A percentile compares a stretch with the other conserved stretches of the same genome.
phyloP scores from a whole-genome alignment of 2,329 filamentous ascomycete genomes.

The Karstenula rhodostoma region DNA sequence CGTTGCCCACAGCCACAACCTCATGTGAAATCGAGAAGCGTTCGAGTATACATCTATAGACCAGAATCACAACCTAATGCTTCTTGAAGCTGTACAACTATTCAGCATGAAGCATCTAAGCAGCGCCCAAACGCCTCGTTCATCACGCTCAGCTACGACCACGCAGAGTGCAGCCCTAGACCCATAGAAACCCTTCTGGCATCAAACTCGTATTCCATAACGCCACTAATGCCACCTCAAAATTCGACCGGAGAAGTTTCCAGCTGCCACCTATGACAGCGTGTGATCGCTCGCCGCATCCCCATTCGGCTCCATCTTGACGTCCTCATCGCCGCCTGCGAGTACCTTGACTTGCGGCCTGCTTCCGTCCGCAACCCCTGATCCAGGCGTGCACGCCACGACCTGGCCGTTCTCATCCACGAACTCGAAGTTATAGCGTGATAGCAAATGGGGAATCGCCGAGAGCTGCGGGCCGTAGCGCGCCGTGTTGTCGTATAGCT shows the following conservation, averaged over 20 bases:
- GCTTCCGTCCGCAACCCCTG: conserved; percentile 59
- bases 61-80: background rate
- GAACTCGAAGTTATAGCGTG: conserved; percentile 96
- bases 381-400: conserved; percentile 84
- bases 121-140: conserved; percentile 10
- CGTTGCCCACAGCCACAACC: background rate
- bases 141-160: background rate
- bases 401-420: conserved; percentile 92
- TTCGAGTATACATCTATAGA: background rate
- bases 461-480: conserved; percentile 95
- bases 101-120: background rate
- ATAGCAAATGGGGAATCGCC: conserved; percentile 93
- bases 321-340: conserved; percentile 45
- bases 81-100: background rate
- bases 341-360: conserved; percentile 46
- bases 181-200: background rate
- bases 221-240: conserved; percentile 1
- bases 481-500: conserved; percentile 96
- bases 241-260: background rate
- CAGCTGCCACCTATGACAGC: conserved; percentile 32
- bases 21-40: background rate
- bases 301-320: conserved; percentile 49
- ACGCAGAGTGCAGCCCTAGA: background rate
- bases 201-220: conserved; percentile 5
- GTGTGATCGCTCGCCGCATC: conserved; percentile 47